Base-by-base conservation (phyloP, 1,284 basidiomycete species). In the Xanthoconium separans region DNA sequence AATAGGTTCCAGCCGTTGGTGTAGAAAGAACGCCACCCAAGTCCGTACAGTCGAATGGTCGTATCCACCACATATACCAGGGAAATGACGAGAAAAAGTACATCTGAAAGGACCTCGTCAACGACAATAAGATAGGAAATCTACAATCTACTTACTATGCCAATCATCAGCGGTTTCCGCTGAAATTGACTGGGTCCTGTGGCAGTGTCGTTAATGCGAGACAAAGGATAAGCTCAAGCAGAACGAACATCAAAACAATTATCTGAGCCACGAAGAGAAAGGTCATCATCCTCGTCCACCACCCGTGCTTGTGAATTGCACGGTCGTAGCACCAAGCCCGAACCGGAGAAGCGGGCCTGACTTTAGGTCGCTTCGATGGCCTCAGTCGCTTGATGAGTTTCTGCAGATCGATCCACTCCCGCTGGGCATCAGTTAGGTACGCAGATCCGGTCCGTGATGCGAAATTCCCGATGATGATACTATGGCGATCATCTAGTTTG, bases 401-500 rank as follows among this genome's bases (percentile, higher is more conserved):
- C 61, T 92, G 85, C 20, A 99, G 72, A 70, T 98, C 94, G 54
- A 95, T 90, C 96, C 96, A 99, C 70, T 95, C 93, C 53, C 90
- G 78, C 69, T 98, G 96, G n/a, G 93, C 82, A 50, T 87, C 83
- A 0, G 95, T 98, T 44, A 91, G 76, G 54, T 91, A 84, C 6
- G 89, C 94, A 34, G 83, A 84, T 33, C 94, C 94, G 7, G 91
- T 95, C 65, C 85, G 87, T 20, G 86, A 84, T 59, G 85, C 87
- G 73, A 98, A 98, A 71, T 97, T 97, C 51, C 90, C 89, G 65
- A 98, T 98, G 71, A 98, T 97, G 70, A 98, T 94, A 75, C 91
- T 89, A 66, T 60, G 56, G 63, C 65, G 9, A 20, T 13, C 22
- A 27, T 22, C 54, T 12, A 51, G 49, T 51, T 55, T 27, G 5